Base-by-base conservation (phyloP, 2,329 filamentous ascomycete genomes). In the Xylaria sp. region DNA sequence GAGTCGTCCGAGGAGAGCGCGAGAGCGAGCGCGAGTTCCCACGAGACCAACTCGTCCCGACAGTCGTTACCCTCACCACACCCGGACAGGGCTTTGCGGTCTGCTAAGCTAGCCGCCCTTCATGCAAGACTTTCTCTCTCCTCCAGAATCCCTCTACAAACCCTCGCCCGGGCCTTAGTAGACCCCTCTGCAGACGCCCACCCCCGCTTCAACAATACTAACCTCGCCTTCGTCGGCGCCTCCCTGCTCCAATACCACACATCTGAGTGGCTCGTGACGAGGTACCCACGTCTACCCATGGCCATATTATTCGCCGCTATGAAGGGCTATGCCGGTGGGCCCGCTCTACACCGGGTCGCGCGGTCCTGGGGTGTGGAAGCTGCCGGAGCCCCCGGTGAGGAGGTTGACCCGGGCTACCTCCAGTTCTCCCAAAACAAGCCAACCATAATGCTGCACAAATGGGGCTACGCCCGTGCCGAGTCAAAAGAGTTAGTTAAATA, bases 281-380 rank as follows among this genome's bases (percentile, higher is more conserved):
- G 90, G 76, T 98, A 94, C 81, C 96, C 96, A 15, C 93, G 96
- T 58, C 86, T 99, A 63, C 96, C 96, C 62, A 92, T 96, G 86
- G 82, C 87, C n/a, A 91, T 99, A 65, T 83, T 97, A 60, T 97
- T 93, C 81, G 90, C 94, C 61, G 91, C 93, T 36, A 90, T 97
- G 83, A 90, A 91, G 76, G 94, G 93, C 55, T 98, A 93, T 78
- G 87, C 90, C 55, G 96, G 96, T 4, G 86, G 89, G 6, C 88
- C 89, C 72, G 90, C 94, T 0, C 85, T 98, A 55, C 84, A 90
- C 60, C 84, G 89, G 23, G 87, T 98, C 72, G 89, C 92, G 18
- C 84, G 86, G 70, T 92, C 96, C 82, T 99, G 96, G 96, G 96
- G 96, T 81, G 89, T 98, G 18, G 95, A 98, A 79, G 82, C 85